phyloP scores from a whole-genome alignment of 2,329 filamentous ascomycete species.

The Penicillium sp. region DNA sequence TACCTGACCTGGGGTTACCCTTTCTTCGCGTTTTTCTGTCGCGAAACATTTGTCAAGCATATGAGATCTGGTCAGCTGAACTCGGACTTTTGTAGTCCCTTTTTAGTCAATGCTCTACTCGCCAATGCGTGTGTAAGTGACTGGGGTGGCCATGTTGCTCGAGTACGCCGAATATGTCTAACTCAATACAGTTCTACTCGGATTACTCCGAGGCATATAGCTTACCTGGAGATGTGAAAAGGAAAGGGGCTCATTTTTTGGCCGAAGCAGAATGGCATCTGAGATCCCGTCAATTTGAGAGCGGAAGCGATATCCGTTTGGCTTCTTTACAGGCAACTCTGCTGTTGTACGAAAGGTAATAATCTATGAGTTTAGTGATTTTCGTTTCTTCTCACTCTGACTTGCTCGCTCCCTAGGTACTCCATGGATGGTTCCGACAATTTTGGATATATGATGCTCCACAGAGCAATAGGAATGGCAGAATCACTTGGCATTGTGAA shows the following conservation, averaged over 20 bases:
- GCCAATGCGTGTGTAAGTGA: constrained; percentile 22
- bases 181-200: neutral
- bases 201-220: constrained; percentile 4
- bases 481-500: neutral
- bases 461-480: neutral
- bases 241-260: constrained; percentile 1
- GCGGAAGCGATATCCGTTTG: neutral
- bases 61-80: constrained; percentile 24
- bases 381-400: neutral
- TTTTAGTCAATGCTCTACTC: constrained; percentile 31
- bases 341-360: neutral
- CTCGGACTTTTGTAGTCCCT: constrained; percentile 28
- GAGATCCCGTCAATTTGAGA: neutral
- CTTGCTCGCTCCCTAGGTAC: neutral
- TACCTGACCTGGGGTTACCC: constrained; percentile 24
- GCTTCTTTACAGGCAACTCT: neutral
- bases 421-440: neutral
- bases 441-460: neutral
- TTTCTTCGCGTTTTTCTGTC: constrained; percentile 23
- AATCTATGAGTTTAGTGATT: neutral
- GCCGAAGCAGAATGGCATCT: constrained; percentile 1
- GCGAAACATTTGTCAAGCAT: constrained; percentile 29
- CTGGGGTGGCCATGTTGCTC: neutral
- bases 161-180: neutral
- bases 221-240: constrained; percentile 2